A percentile compares a stretch with the other conserved stretches of the same genome.
phyloP scores from a whole-genome alignment of 371 early-diverging fungal species.

The Rhizopus stolonifer region DNA sequence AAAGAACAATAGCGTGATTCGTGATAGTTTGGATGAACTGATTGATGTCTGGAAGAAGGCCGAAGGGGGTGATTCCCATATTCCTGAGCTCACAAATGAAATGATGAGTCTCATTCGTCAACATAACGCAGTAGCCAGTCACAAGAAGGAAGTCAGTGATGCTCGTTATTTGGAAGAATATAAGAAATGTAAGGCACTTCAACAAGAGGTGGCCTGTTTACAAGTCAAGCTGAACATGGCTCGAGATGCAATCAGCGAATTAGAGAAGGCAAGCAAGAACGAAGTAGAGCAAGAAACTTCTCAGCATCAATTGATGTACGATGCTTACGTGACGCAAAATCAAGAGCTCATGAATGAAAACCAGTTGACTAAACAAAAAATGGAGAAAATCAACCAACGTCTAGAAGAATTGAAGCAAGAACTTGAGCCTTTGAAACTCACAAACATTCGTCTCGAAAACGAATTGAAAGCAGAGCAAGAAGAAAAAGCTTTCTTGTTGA shows the following conservation, averaged over 20 bases:
- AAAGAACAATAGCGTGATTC: not conserved
- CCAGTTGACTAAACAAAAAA: not conserved
- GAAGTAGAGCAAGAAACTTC: not conserved
- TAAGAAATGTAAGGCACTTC: not conserved
- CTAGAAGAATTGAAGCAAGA: not conserved
- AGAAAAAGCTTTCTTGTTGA: not conserved
- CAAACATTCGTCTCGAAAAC: slow-evolving; percentile 5
- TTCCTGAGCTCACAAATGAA: not conserved
- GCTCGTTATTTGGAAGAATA: slow-evolving; percentile 5
- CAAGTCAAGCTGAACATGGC: not conserved
- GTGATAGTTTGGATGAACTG: not conserved
- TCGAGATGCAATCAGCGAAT: not conserved
- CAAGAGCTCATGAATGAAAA: not conserved
- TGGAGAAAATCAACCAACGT: not conserved
- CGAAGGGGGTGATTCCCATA: not conserved
- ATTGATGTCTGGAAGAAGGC: not conserved
- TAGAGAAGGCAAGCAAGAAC: slow-evolving; percentile 3
- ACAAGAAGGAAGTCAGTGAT: slow-evolving; percentile 15
- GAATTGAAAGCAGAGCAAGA: not conserved
- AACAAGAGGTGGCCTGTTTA: not conserved
- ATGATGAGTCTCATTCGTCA: slow-evolving; percentile 4
- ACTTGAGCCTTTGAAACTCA: not conserved
- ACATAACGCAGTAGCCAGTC: not conserved
- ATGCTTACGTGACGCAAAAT: slow-evolving; percentile 11
- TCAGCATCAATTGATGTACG: not conserved